Base-by-base conservation (phyloP, 2,329 filamentous ascomycete species). In the Colletotrichum agaves region DNA sequence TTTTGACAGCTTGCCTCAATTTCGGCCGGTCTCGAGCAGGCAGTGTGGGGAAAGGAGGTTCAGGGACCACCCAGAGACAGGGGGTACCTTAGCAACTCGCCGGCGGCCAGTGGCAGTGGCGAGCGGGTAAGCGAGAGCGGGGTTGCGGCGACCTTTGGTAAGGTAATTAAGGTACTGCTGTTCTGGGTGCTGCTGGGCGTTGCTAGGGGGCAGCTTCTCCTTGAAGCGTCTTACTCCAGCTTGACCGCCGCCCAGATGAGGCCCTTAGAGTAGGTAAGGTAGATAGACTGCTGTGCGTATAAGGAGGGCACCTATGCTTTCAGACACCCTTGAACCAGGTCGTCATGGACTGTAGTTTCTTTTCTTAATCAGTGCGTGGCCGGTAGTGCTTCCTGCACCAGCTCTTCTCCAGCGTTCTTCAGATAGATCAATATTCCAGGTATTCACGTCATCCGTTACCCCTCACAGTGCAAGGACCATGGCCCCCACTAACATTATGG, bases 1-100 rank as follows among this genome's bases (percentile, higher is more conserved):
- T 74, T 77, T 75, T 73, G 75, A 78, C 76, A 78, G 72, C 74
- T 78, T 77, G 74, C 76, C 75, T 72, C 72, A 76, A 70, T 71
- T 70, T 70, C 60, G 69, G 52, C 67, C 56, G 53, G 59, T 46
- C 59, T 58, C 57, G 67, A 69, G 57, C 60, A 58, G 46, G 46
- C 63, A 70, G 53, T 76, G 75, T 77, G 76, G 75, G 75, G 75
- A 68, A 71, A 62, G 58, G 37, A 70, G 60, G 58, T 67, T 65
- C 67, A 67, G 69, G 69, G 69, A 70, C 62, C 62, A 57, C 47
- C 53, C 39, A 50, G 47, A 41, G 52, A 44, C 67, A 67, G 55
- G 69, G 69, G 67, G 6, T 23, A 23, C 21, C 21, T 67, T 67
- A 52, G 55, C 55, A 65, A 19, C 46, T 46, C 23, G 61, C 60